phyloP scores from a whole-genome alignment of 148 eudicot genomes.

The Rhododendron henanense region DNA sequence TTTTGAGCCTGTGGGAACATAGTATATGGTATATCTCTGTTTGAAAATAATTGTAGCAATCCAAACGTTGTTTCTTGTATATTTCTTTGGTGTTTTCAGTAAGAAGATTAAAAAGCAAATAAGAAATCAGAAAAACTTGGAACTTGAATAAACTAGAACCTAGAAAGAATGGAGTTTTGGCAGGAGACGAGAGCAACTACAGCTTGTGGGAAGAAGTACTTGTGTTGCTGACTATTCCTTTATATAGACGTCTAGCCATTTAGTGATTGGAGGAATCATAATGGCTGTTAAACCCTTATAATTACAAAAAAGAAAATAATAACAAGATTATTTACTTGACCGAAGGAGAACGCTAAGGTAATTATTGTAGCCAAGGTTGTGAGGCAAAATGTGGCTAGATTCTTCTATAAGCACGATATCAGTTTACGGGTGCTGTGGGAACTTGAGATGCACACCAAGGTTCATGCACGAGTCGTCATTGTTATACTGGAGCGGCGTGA shows the following conservation, averaged over 20 bases:
- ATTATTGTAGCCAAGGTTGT: background rate
- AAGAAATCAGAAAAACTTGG: background rate
- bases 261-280: background rate
- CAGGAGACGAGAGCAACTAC: background rate
- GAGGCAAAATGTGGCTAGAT: background rate
- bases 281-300: background rate
- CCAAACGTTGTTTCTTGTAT: background rate
- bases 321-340: background rate
- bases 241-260: background rate
- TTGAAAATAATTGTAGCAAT: background rate
- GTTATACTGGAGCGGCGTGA: background rate
- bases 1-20: background rate
- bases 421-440: background rate
- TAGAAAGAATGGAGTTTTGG: background rate
- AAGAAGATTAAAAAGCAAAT: background rate
- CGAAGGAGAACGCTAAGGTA: background rate
- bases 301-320: background rate
- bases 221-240: background rate
- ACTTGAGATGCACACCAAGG: background rate
- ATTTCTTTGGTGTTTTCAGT: background rate
- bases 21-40: background rate
- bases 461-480: background rate
- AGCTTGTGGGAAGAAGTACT: background rate
- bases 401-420: background rate
- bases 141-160: background rate